These are phyloP conservation scores for Viola odorata DNA, from an alignment of 345 rosid genomes.

Conservation along the genomic window DNA sequence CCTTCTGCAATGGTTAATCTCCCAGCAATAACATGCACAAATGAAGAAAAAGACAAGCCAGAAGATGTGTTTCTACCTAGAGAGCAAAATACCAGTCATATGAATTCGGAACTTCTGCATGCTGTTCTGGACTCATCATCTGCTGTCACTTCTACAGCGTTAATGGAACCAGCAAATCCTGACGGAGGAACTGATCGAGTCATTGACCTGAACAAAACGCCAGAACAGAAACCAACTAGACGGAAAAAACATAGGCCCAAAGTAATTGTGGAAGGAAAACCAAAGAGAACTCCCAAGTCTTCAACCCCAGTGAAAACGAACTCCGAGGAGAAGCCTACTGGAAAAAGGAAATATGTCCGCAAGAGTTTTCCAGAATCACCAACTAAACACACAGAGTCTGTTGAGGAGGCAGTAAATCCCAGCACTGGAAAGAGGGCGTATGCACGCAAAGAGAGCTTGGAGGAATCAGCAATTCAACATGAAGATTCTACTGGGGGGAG, in stretches of 20 bases:
- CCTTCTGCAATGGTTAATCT: slow-evolving; percentile 3
- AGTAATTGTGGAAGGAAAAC: slow-evolving; percentile 58
- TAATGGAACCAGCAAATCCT: slow-evolving; percentile 32
- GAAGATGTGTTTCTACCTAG: slow-evolving; percentile 15
- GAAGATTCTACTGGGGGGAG: slow-evolving; percentile 10
- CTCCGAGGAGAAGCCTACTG: slow-evolving; percentile 33
- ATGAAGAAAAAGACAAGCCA: slow-evolving; percentile 26
- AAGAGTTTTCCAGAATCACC: slow-evolving; percentile 37
- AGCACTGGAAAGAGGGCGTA: slow-evolving; percentile 18
- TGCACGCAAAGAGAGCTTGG: slow-evolving; percentile 33
- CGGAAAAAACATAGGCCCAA: slow-evolving; percentile 81
- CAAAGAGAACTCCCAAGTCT: slow-evolving; percentile 40
- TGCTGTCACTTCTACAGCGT: slow-evolving; percentile 22
- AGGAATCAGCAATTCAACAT: slow-evolving; percentile 35
- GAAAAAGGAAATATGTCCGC: slow-evolving; percentile 35
- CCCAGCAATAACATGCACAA: slow-evolving; percentile 12
- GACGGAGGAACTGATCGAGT: slow-evolving; percentile 24
- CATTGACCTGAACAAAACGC: slow-evolving; percentile 72
- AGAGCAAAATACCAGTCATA: slow-evolving; percentile 23
- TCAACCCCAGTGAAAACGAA: slow-evolving; percentile 26
- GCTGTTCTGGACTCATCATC: slow-evolving; percentile 41
- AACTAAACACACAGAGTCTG: slow-evolving; percentile 26
- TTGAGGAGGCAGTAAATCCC: slow-evolving; percentile 13
- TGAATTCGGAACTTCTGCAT: slow-evolving; percentile 25
- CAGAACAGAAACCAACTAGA: slow-evolving; percentile 56